phyloP scores from a whole-genome alignment of 805 yeast species.

The Schizosaccharomyces octosporus region DNA sequence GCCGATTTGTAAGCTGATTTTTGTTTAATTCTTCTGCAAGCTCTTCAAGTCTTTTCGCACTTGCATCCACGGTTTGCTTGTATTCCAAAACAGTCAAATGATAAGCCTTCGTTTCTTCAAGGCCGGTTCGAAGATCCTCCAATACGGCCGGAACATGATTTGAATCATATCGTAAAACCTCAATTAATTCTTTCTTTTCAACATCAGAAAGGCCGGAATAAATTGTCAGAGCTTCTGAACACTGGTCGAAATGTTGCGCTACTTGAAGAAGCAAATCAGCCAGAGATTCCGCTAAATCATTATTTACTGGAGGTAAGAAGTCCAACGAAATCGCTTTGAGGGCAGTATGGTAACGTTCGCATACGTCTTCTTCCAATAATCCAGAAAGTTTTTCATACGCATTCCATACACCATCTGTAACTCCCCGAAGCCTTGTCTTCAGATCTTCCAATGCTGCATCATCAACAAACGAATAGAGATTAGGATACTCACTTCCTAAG shows the following conservation, averaged over 20 bases:
- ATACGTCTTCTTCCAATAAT: background rate
- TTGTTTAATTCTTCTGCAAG: background rate
- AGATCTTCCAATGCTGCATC: background rate
- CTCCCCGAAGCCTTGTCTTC: background rate
- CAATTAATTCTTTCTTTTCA: background rate
- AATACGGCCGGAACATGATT: background rate
- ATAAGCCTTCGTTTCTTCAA: background rate
- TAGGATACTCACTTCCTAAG: background rate
- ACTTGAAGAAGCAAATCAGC: slow-evolving; percentile 2
- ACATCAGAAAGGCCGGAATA: background rate
- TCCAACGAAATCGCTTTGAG: background rate
- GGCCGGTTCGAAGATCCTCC: background rate
- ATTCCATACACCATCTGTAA: background rate
- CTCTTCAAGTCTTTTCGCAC: background rate
- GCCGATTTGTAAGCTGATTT: background rate
- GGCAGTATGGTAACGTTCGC: background rate
- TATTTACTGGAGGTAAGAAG: background rate
- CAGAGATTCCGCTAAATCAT: background rate
- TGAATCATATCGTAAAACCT: background rate
- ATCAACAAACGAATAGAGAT: slow-evolving; percentile 1
- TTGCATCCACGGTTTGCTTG: background rate
- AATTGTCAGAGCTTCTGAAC: background rate
- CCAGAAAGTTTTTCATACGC: background rate
- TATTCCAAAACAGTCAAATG: background rate
- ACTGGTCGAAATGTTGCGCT: slow-evolving; percentile 2